Evolutionary conservation across 768 basidiomycete genomes (phyloP).

Genomic region (Cubamyces sp.): DNA sequence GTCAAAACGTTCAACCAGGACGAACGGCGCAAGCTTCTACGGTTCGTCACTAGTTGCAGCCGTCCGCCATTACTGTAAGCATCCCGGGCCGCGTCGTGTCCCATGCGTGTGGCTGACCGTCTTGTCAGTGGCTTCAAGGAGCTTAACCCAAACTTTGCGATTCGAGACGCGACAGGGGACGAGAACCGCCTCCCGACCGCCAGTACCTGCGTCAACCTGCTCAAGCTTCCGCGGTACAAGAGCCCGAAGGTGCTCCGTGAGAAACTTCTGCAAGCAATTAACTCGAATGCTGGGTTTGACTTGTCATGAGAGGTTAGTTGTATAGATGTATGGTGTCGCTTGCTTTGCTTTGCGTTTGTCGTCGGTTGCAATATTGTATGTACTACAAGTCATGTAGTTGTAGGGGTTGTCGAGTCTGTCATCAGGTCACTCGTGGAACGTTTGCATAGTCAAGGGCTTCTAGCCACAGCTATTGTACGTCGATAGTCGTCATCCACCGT

Average conservation of each 20-base stretch:
- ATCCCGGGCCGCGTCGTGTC: background rate
- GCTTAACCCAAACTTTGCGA: conserved; percentile 85
- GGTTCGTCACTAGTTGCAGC: conserved; percentile 93
- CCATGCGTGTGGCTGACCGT: background rate
- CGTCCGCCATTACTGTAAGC: conserved; percentile 84
- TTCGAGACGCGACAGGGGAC: conserved; percentile 80
- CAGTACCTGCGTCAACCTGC: conserved; percentile 89
- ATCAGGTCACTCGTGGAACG: too few species aligned
- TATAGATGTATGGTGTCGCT: background rate
- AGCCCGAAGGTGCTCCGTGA: conserved; percentile 64
- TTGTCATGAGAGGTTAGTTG: conserved; percentile 56
- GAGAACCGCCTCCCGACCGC: conserved; percentile 71
- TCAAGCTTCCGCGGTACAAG: conserved; percentile 83
- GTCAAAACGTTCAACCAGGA: conserved; percentile 80
- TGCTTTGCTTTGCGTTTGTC: background rate
- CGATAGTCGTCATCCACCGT: too few species aligned
- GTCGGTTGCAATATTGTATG: background rate
- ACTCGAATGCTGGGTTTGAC: conserved; percentile 89
- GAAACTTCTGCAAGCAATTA: conserved; percentile 88
- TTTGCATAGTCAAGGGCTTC: too few species aligned
- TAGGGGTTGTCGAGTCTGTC: background rate
- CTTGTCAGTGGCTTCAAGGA: conserved; percentile 76
- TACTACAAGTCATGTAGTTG: background rate
- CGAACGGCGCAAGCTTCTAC: conserved; percentile 74
- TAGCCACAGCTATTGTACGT: too few species aligned